Evolutionary conservation across 352 stramenopile species (phyloP).

Genomic region (Pythium insidiosum): DNA sequence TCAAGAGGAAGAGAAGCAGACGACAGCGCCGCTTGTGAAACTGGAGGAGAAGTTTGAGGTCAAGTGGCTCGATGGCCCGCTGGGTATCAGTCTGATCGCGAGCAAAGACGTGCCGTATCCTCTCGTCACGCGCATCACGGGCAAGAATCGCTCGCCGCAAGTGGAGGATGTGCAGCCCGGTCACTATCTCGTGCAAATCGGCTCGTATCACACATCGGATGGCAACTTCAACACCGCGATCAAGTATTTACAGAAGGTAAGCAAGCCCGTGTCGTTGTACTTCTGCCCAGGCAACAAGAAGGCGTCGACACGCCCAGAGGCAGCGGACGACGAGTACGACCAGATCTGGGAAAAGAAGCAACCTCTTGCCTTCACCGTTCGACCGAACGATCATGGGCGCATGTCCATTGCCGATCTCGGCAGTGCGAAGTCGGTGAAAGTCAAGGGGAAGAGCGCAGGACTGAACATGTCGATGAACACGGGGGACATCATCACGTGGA

Average conservation of each 20-base stretch:
- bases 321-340: slow-evolving; percentile 69
- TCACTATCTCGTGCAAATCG: slow-evolving; percentile 85
- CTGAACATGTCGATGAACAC: slow-evolving; percentile 42
- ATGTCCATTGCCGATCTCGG: slow-evolving; percentile 81
- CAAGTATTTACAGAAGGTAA: slow-evolving; percentile 85
- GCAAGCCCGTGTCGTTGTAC: slow-evolving; percentile 76
- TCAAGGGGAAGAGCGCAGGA: slow-evolving; percentile 56
- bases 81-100: slow-evolving; percentile 83
- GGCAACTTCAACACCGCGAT: slow-evolving; percentile 87
- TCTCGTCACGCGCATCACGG: slow-evolving; percentile 81
- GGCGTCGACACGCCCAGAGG: slow-evolving; percentile 56
- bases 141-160: slow-evolving; percentile 83
- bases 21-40: slow-evolving; percentile 56
- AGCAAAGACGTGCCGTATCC: slow-evolving; percentile 84
- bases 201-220: slow-evolving; percentile 72
- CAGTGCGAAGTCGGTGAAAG: slow-evolving; percentile 80
- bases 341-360: slow-evolving; percentile 89
- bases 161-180: slow-evolving; percentile 82
- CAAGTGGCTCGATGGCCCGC: slow-evolving; percentile 79
- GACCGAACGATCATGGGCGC: slow-evolving; percentile 41
- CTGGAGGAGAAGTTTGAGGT: slow-evolving; percentile 82
- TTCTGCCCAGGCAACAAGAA: slow-evolving; percentile 83
- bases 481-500: slow-evolving; percentile 68
- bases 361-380: slow-evolving; percentile 73
- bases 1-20: slow-evolving; percentile 64